Conservation (phyloP, 805 yeast species). For the Tetrapisispora pingtungensis region DNA sequence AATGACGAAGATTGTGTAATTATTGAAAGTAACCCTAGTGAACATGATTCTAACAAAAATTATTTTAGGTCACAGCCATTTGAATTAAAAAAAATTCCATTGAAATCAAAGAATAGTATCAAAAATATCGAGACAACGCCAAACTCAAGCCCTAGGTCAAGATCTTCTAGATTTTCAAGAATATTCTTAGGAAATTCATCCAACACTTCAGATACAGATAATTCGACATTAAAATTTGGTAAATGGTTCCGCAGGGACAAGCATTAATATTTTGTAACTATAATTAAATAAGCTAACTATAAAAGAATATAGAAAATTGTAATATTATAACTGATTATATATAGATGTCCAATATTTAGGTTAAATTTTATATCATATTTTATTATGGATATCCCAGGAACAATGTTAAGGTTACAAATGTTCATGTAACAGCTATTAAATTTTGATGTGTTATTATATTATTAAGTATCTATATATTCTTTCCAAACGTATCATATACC, state of each 20-base stretch:
- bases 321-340: neutral
- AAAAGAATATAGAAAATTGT: neutral
- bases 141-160: neutral
- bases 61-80: neutral
- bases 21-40: neutral
- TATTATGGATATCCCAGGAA: no score
- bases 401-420: no score
- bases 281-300: neutral
- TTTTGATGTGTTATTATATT: no score
- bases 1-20: neutral
- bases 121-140: neutral
- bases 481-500: neutral
- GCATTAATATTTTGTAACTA: neutral
- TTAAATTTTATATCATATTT: no score
- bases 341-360: no score
- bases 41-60: neutral
- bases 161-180: slow-evolving; percentile 2
- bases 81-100: neutral
- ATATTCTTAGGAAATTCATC: slow-evolving; percentile 1
- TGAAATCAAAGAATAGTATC: neutral
- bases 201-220: neutral
- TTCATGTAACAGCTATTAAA: no score
- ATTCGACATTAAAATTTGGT: neutral
- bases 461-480: no score
- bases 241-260: slow-evolving; percentile 5